Conservation (phyloP, 441 rosid genomes). For the Daphne laureola region DNA sequence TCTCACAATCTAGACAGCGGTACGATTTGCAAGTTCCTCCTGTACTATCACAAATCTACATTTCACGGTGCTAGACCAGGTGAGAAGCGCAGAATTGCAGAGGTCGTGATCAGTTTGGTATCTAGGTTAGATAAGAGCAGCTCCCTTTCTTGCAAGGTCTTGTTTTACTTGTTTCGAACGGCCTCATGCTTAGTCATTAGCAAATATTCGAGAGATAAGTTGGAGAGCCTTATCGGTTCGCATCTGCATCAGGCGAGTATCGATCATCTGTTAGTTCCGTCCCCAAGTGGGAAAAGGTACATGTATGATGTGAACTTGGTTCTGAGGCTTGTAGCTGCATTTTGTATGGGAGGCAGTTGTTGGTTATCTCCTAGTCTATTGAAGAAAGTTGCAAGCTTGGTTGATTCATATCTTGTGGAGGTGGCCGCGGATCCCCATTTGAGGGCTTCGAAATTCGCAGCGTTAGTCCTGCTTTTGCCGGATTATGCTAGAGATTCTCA, state of each 20-base stretch:
- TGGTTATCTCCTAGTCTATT: slow-evolving; percentile 5
- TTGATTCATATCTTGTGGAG: slow-evolving; percentile 40
- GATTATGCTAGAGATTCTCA: slow-evolving; percentile 35
- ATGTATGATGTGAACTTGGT: slow-evolving; percentile 39
- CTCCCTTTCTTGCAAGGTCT: slow-evolving; percentile 32
- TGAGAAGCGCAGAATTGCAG: slow-evolving; percentile 26
- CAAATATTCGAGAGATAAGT: slow-evolving; percentile 8
- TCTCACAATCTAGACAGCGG: slow-evolving; percentile 23
- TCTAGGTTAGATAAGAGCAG: slow-evolving; percentile 25
- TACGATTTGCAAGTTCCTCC: slow-evolving; percentile 32
- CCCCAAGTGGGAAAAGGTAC: slow-evolving; percentile 18
- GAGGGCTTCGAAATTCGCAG: slow-evolving; percentile 29
- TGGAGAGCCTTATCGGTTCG: slow-evolving; percentile 41
- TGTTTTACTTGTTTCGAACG: slow-evolving; percentile 27
- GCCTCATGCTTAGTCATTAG: slow-evolving; percentile 24
- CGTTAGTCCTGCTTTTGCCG: slow-evolving; percentile 28
- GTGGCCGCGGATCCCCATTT: slow-evolving; percentile 40
- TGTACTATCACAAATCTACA: slow-evolving; percentile 31
- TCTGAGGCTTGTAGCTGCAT: slow-evolving; percentile 30
- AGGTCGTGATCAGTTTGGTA: slow-evolving; percentile 26
- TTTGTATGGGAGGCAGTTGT: slow-evolving; percentile 16
- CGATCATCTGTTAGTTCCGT: slow-evolving; percentile 33
- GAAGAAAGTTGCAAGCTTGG: slow-evolving; percentile 33
- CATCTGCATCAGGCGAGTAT: slow-evolving; percentile 42
- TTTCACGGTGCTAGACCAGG: slow-evolving; percentile 7